phyloP scores from a whole-genome alignment of 2,329 filamentous ascomycete genomes.

The Rhinocladiella similis region DNA sequence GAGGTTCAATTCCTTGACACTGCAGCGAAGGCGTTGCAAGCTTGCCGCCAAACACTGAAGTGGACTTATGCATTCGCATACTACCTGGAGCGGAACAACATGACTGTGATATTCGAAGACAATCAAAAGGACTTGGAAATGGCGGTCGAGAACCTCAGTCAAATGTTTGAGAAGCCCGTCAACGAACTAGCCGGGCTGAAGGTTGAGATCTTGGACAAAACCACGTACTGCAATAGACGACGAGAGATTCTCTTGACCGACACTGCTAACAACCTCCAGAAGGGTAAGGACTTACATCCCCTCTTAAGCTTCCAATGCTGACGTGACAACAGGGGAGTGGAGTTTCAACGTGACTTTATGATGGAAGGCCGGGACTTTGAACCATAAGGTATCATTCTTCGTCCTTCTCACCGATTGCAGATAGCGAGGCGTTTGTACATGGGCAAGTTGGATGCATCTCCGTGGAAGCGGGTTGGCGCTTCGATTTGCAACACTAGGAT shows the following conservation, averaged over 20 bases:
- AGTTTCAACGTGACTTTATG: conserved; percentile 47
- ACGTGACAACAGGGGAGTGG: conserved; percentile 41
- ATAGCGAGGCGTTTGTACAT: conserved; percentile 17
- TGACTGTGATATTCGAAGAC: conserved; percentile 96
- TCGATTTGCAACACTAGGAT: neutral
- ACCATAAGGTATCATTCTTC: neutral
- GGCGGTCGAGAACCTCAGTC: conserved; percentile 93
- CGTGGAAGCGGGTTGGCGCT: conserved; percentile 1
- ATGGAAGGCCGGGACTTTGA: neutral
- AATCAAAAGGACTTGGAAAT: conserved; percentile 98
- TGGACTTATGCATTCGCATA: conserved; percentile 99
- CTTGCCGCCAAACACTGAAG: conserved; percentile 96
- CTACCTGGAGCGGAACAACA: conserved; percentile 92
- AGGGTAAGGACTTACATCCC: conserved; percentile 56
- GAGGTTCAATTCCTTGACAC: conserved; percentile 96
- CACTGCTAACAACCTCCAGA: conserved; percentile 87
- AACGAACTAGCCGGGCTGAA: conserved; percentile 81
- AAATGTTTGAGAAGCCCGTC: conserved; percentile 99
- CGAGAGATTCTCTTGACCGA: conserved; percentile 87
- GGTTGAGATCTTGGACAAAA: conserved; percentile 98
- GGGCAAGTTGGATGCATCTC: conserved; percentile 10
- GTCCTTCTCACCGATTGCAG: neutral
- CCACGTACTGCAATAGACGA: conserved; percentile 90
- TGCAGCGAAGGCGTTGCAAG: conserved; percentile 89
- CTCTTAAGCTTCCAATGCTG: conserved; percentile 1